A percentile compares a stretch with the other conserved stretches of the same genome.
Evolutionary conservation across 139 green algal genomes (phyloP).

Genomic region (Pedinophyceae sp.): DNA sequence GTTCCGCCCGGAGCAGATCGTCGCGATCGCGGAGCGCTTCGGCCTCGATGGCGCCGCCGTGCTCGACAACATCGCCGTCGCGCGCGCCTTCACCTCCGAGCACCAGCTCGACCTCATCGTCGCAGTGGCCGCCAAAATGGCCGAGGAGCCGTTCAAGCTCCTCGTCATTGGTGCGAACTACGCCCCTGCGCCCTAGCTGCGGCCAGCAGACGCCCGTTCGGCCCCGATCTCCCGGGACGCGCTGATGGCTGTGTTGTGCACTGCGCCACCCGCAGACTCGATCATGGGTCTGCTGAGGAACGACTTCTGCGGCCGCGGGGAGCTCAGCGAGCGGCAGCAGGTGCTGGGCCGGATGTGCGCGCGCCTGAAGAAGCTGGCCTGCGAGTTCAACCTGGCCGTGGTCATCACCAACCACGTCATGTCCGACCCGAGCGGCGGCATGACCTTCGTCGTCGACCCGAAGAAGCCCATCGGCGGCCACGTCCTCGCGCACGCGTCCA

Average conservation of each 20-base stretch:
- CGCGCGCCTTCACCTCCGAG: slow-evolving; percentile 63
- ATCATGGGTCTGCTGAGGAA: slow-evolving; percentile 66
- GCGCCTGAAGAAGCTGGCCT: slow-evolving; percentile 54
- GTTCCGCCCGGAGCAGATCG: slow-evolving; percentile 71
- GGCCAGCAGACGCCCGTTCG: no score
- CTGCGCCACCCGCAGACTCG: no score
- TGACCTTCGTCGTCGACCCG: slow-evolving; percentile 70
- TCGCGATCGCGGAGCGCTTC: slow-evolving; percentile 66
- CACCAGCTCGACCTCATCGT: slow-evolving; percentile 38
- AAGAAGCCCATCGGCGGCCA: slow-evolving; percentile 58
- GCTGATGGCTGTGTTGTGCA: no score
- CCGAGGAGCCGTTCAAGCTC: slow-evolving; percentile 46
- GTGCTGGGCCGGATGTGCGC: slow-evolving; percentile 52
- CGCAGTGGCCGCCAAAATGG: slow-evolving; percentile 19
- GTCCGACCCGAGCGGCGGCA: slow-evolving; percentile 43
- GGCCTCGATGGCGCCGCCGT: slow-evolving; percentile 55
- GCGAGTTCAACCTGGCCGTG: slow-evolving; percentile 82
- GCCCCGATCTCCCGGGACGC: no score
- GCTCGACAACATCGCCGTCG: slow-evolving; percentile 51
- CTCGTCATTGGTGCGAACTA: no score
- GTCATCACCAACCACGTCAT: slow-evolving; percentile 81
- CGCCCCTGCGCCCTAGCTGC: no score
- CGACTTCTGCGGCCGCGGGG: slow-evolving; percentile 75
- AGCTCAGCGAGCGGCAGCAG: slow-evolving; percentile 86
- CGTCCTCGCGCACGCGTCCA: slow-evolving; percentile 70